These are phyloP conservation scores for Fraxinus baroniana DNA, from an alignment of 305 asterid genomes.

Conservation along the genomic window DNA sequence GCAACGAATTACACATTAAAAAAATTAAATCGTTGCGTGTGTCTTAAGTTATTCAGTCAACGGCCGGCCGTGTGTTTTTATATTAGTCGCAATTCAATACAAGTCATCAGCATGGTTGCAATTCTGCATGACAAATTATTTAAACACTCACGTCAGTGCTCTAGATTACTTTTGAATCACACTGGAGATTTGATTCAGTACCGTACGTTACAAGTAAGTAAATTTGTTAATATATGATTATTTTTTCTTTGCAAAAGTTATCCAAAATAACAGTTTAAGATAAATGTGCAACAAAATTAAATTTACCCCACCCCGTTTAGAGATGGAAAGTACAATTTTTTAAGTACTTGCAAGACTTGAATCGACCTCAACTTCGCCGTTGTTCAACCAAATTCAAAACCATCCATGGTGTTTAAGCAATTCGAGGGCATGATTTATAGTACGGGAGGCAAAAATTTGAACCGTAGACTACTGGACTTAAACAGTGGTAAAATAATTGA, in stretches of 20 bases:
- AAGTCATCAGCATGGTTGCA: background rate
- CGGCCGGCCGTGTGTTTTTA: background rate
- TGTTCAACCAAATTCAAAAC: background rate
- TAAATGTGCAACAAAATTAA: background rate
- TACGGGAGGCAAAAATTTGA: too few species aligned
- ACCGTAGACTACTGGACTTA: too few species aligned
- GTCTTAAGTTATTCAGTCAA: background rate
- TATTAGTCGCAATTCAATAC: background rate
- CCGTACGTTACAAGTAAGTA: background rate
- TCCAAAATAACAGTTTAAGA: background rate
- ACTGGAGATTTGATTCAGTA: background rate
- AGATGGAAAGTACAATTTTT: background rate
- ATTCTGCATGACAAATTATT: background rate
- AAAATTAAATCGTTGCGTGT: background rate
- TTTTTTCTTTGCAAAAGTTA: background rate
- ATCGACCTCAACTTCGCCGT: background rate
- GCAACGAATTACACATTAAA: background rate
- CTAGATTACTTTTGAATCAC: background rate
- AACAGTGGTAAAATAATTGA: too few species aligned
- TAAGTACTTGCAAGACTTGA: background rate
- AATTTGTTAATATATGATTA: too few species aligned
- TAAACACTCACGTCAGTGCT: background rate
- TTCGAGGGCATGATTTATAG: too few species aligned
- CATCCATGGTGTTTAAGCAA: background rate
- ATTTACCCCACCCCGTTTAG: background rate